phyloP scores from a whole-genome alignment of 441 rosid species.

The Bocquillonia castaneifolia region DNA sequence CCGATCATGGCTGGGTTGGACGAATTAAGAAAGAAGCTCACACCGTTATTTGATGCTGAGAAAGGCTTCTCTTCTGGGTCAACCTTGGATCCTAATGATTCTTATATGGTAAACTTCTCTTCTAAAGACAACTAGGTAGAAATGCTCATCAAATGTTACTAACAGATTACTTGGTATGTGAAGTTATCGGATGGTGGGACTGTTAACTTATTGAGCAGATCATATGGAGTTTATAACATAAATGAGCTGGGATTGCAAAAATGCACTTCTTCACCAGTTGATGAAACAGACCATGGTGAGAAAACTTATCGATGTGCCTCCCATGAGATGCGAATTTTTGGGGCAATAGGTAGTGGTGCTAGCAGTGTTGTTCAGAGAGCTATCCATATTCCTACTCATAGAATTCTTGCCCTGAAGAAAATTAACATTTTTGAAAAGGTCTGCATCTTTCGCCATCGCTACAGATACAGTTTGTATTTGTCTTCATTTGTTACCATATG shows the following conservation, averaged over 20 bases:
- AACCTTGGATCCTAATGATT: constrained; percentile 57
- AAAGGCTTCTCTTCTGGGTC: constrained; percentile 76
- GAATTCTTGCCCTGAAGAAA: constrained; percentile 76
- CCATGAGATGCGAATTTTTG: constrained; percentile 80
- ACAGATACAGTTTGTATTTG: neutral
- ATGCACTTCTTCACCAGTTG: constrained; percentile 54
- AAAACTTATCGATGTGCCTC: constrained; percentile 86
- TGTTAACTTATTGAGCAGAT: constrained; percentile 82
- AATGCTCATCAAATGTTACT: constrained; percentile 5
- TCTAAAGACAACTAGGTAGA: constrained; percentile 9
- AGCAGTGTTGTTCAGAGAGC: constrained; percentile 95
- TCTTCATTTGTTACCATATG: neutral
- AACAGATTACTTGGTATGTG: constrained; percentile 19
- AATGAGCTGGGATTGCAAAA: constrained; percentile 91
- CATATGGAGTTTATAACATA: constrained; percentile 83
- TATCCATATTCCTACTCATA: constrained; percentile 72
- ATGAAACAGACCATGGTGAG: constrained; percentile 55
- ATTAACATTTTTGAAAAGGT: constrained; percentile 92
- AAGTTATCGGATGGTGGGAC: constrained; percentile 88
- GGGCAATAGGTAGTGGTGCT: constrained; percentile 89
- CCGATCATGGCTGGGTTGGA: constrained; percentile 81
- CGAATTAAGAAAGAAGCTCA: constrained; percentile 74
- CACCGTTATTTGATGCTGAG: constrained; percentile 89
- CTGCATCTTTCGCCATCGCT: constrained; percentile 2
- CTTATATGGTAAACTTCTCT: constrained; percentile 53